Evolutionary conservation across 2,329 filamentous ascomycete species (phyloP).

Genomic region (Clonostachys rhizophaga): DNA sequence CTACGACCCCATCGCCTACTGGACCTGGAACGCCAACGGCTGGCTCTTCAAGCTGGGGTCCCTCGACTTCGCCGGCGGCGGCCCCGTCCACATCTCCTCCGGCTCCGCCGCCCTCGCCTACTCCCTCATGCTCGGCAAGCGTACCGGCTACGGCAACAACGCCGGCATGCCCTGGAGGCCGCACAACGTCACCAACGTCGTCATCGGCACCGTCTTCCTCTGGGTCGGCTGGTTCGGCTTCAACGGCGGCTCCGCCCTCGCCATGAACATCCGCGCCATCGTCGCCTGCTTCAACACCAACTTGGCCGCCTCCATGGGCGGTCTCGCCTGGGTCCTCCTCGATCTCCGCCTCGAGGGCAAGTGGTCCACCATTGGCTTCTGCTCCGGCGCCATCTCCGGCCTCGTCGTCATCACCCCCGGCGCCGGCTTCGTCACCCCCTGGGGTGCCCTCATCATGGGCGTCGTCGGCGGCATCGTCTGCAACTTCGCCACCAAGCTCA

Average conservation of each 20-base stretch:
- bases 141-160: constrained; percentile 55
- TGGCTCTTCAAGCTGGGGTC: constrained; percentile 67
- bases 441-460: constrained; percentile 54
- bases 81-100: constrained; percentile 70
- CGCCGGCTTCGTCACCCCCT: constrained; percentile 72
- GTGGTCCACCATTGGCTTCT: constrained; percentile 92
- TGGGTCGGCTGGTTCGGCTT: constrained; percentile 98
- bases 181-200: constrained; percentile 70
- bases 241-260: constrained; percentile 80
- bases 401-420: constrained; percentile 85
- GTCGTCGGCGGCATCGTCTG: constrained; percentile 59
- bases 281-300: constrained; percentile 91
- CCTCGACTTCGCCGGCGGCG: constrained; percentile 72
- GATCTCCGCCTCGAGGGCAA: constrained; percentile 91
- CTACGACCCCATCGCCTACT: constrained; percentile 71
- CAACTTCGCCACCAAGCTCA: constrained; percentile 86
- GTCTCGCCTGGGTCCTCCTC: constrained; percentile 77
- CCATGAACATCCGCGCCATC: constrained; percentile 79
- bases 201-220: constrained; percentile 69
- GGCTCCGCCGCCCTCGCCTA: constrained; percentile 70
- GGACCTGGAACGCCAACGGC: constrained; percentile 72
- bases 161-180: constrained; percentile 63
- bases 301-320: constrained; percentile 75
- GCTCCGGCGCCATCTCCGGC: constrained; percentile 81
- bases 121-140: constrained; percentile 68